Conservation (phyloP, 2,329 filamentous ascomycete genomes). For the Aspergillus thermomutatus region DNA sequence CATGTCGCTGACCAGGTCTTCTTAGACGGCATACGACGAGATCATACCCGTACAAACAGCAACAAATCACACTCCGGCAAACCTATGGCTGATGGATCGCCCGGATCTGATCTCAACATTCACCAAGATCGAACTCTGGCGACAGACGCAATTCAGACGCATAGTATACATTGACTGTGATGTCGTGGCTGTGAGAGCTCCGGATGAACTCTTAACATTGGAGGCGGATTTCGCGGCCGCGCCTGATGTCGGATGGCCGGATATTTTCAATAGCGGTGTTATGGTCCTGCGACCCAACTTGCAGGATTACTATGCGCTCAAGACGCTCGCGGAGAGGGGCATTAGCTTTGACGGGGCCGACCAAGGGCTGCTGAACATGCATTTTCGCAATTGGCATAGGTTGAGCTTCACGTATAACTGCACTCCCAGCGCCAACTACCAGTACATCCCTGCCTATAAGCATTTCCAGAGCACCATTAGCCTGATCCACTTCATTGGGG, state of each 20-base stretch:
- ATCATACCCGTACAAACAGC: constrained; percentile 80
- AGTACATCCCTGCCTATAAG: constrained; percentile 91
- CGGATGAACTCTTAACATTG: constrained; percentile 83
- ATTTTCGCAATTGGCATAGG: constrained; percentile 83
- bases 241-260: constrained; percentile 96
- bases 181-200: constrained; percentile 82
- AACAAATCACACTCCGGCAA: constrained; percentile 71
- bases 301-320: constrained; percentile 81
- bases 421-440: constrained; percentile 93
- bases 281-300: constrained; percentile 86
- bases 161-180: constrained; percentile 96
- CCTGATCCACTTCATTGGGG: constrained; percentile 91
- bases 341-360: constrained; percentile 97
- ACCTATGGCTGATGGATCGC: constrained; percentile 88
- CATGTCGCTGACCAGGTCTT: constrained; percentile 20
- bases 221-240: constrained; percentile 65
- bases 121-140: constrained; percentile 95
- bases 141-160: constrained; percentile 80
- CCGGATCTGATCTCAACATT: constrained; percentile 88
- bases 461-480: constrained; percentile 89
- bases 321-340: constrained; percentile 77
- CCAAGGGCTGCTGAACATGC: constrained; percentile 91
- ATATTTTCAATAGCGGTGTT: constrained; percentile 96
- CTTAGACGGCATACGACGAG: constrained; percentile 78
- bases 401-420: constrained; percentile 96